phyloP scores from a whole-genome alignment of 108 stramenopile species.

The Discostella pseudostelligera region DNA sequence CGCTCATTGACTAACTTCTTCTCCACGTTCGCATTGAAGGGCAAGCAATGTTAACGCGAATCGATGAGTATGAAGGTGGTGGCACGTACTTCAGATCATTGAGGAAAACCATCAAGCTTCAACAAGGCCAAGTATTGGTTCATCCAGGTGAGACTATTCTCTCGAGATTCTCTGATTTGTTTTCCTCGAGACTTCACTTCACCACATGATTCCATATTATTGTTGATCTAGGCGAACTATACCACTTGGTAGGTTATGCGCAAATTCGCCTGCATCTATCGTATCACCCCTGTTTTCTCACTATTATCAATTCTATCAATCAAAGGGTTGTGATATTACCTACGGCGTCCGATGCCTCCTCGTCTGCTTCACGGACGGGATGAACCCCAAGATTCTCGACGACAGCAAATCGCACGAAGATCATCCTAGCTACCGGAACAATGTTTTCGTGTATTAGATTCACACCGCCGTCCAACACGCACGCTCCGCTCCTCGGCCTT shows the following conservation, averaged over 20 bases:
- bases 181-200: background rate
- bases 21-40: slow-evolving; percentile 11
- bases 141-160: slow-evolving; percentile 35
- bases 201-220: background rate
- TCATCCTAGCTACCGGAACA: slow-evolving; percentile 26
- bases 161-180: background rate
- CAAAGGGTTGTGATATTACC: slow-evolving; percentile 49
- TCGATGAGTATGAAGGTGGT: slow-evolving; percentile 52
- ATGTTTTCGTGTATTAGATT: slow-evolving; percentile 20
- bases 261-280: too few species aligned
- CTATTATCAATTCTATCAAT: background rate
- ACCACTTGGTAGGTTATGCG: too few species aligned
- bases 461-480: too few species aligned
- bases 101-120: slow-evolving; percentile 46
- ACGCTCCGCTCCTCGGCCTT: too few species aligned
- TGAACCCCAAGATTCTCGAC: slow-evolving; percentile 44
- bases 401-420: slow-evolving; percentile 38
- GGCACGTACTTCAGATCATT: slow-evolving; percentile 57
- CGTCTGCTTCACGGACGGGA: slow-evolving; percentile 55
- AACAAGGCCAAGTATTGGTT: slow-evolving; percentile 51
- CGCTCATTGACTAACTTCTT: background rate
- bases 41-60: slow-evolving; percentile 46
- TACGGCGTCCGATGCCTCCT: slow-evolving; percentile 43
- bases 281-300: background rate
- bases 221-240: too few species aligned